Evolutionary conservation across 1,284 basidiomycete genomes (phyloP), one percentile per base, ranked within the genome.

Genomic region (Blastosporella zonata): DNA sequence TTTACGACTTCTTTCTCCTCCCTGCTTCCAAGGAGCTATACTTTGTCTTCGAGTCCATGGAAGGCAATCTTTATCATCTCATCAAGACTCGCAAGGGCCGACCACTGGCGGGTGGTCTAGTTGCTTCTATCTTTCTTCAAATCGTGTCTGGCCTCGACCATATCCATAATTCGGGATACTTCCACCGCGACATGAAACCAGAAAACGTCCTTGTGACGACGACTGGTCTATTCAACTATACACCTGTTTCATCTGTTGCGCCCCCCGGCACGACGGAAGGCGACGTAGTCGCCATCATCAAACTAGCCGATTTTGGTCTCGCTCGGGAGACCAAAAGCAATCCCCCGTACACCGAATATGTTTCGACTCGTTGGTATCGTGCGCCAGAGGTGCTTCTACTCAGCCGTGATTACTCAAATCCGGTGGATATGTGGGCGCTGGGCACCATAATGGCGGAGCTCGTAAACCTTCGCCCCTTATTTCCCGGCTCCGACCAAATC

Each of bases 161-260:
- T 67, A 93, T 99, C 55, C 97, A 99, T 68, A 66, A 75, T 13
- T 77, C 87, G 41, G 96, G 96, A 49, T 99, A 97, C 70, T 99
- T 99, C 67, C 97, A 99, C 67, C 91, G 97, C 47, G 97, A 99
- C 69, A 96, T 99, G 93, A 99, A 99, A 70, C 97, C 97, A 22
- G 97, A 99, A 67, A 99, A 99, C 62, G 84, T 99, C n/a, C 83
- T 99, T 47, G 96, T 99, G 61, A 99, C 97, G n/a, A 99, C 97
- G 2, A 97, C 93, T 8, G 97, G 97, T 20, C 79, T 97, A 43
- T 88, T 89, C 57, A 93, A 97, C 69, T 99, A 99, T 65, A 85
- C 84, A n/a, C 80, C 90, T 6, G 72, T 90, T 29, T 84, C 81
- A 17, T 82, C 84, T 15, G 55, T 74, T 33, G 78, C 82, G 9